These are phyloP conservation scores for Haematococcus lacustris DNA, from an alignment of 139 green algal species.

Conservation along the genomic window DNA sequence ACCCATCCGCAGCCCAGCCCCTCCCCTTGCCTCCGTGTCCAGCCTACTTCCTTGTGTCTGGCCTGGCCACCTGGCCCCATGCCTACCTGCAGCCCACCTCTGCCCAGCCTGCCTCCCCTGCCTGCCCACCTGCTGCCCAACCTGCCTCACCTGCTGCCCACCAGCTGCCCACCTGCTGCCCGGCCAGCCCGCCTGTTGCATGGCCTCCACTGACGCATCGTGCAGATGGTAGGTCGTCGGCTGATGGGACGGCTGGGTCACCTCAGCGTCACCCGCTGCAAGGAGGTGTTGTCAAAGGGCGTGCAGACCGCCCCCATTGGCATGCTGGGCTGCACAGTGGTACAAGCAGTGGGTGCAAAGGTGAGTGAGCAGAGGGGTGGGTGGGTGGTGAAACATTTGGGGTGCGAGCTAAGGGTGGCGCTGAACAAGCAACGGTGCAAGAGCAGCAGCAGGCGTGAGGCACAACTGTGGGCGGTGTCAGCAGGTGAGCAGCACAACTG, in stretches of 20 bases:
- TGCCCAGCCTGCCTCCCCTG: no score
- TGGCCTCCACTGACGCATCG: no score
- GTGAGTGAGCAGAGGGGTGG: not conserved
- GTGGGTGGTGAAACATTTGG: not conserved
- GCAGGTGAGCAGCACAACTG: not conserved
- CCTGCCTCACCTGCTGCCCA: no score
- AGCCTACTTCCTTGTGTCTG: no score
- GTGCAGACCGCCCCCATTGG: constrained; percentile 24
- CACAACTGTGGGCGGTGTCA: not conserved
- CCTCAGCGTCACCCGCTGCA: constrained; percentile 18
- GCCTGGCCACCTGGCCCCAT: no score
- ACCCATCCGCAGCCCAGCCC: no score
- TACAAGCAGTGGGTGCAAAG: constrained; percentile 11
- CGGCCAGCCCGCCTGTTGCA: no score
- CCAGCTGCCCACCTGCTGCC: no score
- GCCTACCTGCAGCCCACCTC: no score
- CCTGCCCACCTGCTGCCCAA: no score
- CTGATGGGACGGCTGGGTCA: constrained; percentile 22
- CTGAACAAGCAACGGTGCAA: not conserved
- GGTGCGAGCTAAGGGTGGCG: not conserved
- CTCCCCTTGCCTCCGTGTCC: no score
- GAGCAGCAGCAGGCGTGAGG: not conserved
- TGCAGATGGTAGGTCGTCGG: constrained; percentile 12
- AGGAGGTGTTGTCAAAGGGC: constrained; percentile 18
- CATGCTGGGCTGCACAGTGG: constrained; percentile 8